These are phyloP conservation scores for Trypanosoma avium DNA, from an alignment of 208 protist species.

Conservation along the genomic window DNA sequence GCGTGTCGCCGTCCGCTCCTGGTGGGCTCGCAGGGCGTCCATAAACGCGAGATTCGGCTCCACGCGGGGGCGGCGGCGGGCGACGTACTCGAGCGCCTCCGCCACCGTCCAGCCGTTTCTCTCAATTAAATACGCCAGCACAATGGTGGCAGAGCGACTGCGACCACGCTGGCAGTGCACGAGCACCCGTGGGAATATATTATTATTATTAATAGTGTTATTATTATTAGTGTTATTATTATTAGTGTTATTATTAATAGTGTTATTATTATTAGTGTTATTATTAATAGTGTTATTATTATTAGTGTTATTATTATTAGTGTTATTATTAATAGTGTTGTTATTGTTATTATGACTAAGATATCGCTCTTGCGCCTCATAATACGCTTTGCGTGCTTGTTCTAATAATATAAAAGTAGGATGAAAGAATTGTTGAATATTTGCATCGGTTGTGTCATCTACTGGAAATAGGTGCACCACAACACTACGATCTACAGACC, in stretches of 20 bases:
- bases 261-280: neutral
- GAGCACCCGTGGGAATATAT: conserved; percentile 47
- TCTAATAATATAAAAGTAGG: conserved; percentile 61
- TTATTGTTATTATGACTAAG: neutral
- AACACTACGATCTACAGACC: conserved; percentile 61
- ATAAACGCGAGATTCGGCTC: conserved; percentile 87
- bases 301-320: neutral
- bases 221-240: neutral
- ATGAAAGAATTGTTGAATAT: conserved; percentile 64
- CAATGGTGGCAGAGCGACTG: conserved; percentile 84
- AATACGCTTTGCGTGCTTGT: conserved; percentile 48
- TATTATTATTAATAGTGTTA: neutral
- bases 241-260: neutral
- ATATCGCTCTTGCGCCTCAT: conserved; percentile 26
- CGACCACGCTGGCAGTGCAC: conserved; percentile 86
- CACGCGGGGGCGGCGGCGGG: conserved; percentile 42
- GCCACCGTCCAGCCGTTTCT: conserved; percentile 81
- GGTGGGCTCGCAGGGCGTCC: conserved; percentile 62
- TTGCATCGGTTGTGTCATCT: conserved; percentile 53
- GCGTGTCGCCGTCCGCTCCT: conserved; percentile 55
- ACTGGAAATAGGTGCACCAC: conserved; percentile 69
- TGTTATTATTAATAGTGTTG: neutral
- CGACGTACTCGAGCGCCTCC: conserved; percentile 82
- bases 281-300: neutral
- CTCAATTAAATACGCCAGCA: conserved; percentile 81